Evolutionary conservation across 169 alveolate species (phyloP), one percentile per base, ranked within the genome.

Genomic region (Plasmodium malariae): DNA sequence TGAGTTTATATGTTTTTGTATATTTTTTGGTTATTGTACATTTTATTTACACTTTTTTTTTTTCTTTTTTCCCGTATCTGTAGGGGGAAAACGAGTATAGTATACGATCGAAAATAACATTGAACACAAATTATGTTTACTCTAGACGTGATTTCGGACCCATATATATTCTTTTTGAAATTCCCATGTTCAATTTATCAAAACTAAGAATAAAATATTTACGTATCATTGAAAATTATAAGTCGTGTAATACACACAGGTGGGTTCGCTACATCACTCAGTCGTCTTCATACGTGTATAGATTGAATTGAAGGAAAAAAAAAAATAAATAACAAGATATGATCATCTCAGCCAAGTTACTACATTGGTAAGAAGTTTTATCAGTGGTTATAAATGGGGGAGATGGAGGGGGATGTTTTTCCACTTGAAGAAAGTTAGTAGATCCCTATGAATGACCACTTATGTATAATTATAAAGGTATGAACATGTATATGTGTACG

Each of bases 231-330:
- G 97, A 96, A 21, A 94, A 93, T 67, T 94, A 95, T 68, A 92
- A 96, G 69, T 93, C 91, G 17, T 48, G 88, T 60, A 97, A 94
- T 88, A 98, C 98, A n/a, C 96, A 94, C 76, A 95, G 99, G 85
- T 98, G 99, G 99, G 99, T 98, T 5, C 95, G 99, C 55, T 97
- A 97, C 92, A 97, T 98, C 19, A 97, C 99, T 49, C 97, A 97
- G 78, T 93, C 98, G 3, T 95, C 97, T 37, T 96, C 99, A 3
- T 98, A 97, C 95, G 97, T 98, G 5, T 95, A 97, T 74, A 91
- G 99, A n/a, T 19, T 93, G 54, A 69, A 71, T 45, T 87, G 80
- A 87, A 14, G n/a, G 24, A 9, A 17, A n/a, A 63, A 4, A n/a
- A n/a, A n/a, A n/a, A n/a, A n/a, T n/a, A n/a, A n/a, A n/a, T n/a